Base-by-base conservation (phyloP, 208 protist species). In the Angomonas ambiguus region DNA sequence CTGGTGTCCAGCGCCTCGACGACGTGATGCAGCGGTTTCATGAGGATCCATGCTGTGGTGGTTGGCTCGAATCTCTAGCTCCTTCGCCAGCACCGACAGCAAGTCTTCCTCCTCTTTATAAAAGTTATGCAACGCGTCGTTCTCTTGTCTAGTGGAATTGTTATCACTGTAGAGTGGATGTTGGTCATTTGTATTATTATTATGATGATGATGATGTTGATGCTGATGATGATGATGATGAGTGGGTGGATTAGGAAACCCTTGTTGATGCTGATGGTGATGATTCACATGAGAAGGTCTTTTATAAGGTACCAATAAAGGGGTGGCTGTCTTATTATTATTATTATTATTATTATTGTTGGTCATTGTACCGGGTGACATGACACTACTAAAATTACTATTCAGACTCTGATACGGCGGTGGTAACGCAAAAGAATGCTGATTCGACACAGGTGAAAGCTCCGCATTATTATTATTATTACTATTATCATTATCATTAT, bases 401-500 rank as follows among this genome's bases (percentile, higher is more conserved):
- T 41, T 41, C 35, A 41, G 13, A 13, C 35, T 41, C 35, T 41
- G 35, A 5, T 13, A 41, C 13, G 35, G 35, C 35, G 5, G 35
- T 18, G 35, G 35, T 5, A 41, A 13, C 8, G 5, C 5, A 41
- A 41, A 18, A 13, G 35, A 41, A 13, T 41, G 35, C 8, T 41
- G 5, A 5, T 5, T 5, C 5, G 13, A 13, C 8, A 13, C 5
- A 13, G 35, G 35, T 18, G 35, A 41, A 13, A 41, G 35, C 35
- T 41, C 35, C 13, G 5, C 8, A 18, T 5, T 41, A 41, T 53
- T 53, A 27, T 16, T 16, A 16, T 45, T 45, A 45, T 16, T 45
- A 45, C 38, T 45, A 45, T 53, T 53, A 53, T 53, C 13, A 24
- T 53, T 53, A 53, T 53, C 24, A 53, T 53, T 53, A 53, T 53